These are phyloP conservation scores for Vitis amurensis DNA, from an alignment of 164 flowering plant genomes.

Conservation along the genomic window DNA sequence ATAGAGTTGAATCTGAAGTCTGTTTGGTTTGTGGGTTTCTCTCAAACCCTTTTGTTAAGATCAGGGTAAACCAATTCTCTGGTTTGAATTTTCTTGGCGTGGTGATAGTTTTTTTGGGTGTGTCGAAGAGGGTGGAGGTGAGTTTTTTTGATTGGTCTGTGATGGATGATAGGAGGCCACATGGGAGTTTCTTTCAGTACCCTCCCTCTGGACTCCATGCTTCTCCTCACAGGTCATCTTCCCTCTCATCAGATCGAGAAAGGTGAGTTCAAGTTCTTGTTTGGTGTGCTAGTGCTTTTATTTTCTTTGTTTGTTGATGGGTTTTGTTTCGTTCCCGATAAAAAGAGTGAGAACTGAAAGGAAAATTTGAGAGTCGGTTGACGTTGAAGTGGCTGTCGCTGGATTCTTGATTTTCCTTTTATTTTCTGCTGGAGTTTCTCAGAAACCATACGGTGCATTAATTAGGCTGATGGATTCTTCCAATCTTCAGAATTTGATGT, in stretches of 20 bases:
- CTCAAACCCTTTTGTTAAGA: no score
- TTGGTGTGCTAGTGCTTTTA: not conserved
- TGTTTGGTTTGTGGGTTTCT: no score
- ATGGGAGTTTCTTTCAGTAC: conserved; percentile 76
- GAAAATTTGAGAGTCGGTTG: no score
- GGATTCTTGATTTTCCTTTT: no score
- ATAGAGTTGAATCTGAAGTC: no score
- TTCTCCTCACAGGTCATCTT: conserved; percentile 65
- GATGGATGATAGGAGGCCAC: conserved; percentile 75
- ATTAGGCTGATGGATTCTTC: no score
- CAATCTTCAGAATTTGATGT: no score
- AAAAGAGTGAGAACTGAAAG: not conserved
- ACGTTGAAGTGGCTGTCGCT: no score
- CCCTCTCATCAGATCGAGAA: conserved; percentile 64
- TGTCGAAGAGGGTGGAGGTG: not conserved
- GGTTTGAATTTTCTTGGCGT: not conserved
- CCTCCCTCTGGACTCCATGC: conserved; percentile 68
- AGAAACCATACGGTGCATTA: no score
- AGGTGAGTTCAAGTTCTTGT: conserved; percentile 33
- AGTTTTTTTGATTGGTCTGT: not conserved
- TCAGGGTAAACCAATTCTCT: no score
- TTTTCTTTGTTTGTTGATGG: not conserved
- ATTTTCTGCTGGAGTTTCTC: no score
- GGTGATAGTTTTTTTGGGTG: not conserved
- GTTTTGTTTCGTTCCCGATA: not conserved